phyloP scores from a whole-genome alignment of 192 early-diverging fungal species.

The Coemansia sp. region DNA sequence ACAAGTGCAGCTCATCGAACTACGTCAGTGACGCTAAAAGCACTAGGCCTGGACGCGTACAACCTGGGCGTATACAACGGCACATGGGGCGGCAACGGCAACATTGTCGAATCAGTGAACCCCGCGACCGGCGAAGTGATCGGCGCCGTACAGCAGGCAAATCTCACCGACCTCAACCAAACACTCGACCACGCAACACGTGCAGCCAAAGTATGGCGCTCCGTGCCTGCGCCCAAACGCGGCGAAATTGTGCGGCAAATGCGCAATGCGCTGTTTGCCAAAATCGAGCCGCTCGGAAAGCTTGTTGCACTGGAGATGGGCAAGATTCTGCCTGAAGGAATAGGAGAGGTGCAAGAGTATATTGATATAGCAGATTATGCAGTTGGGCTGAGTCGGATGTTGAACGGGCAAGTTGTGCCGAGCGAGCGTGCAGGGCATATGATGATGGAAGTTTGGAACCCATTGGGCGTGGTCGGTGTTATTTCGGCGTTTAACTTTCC shows the following conservation, averaged over 20 bases:
- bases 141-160: conserved; percentile 71
- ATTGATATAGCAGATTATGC: conserved; percentile 93
- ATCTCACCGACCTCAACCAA: conserved; percentile 60
- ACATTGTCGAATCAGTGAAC: conserved; percentile 63
- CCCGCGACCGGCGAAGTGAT: conserved; percentile 85
- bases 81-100: conserved; percentile 67
- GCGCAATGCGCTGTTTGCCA: conserved; percentile 73
- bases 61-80: conserved; percentile 81
- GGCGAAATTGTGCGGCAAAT: conserved; percentile 90
- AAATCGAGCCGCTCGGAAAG: conserved; percentile 77
- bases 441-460: conserved; percentile 96
- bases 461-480: conserved; percentile 87
- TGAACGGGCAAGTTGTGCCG: conserved; percentile 83
- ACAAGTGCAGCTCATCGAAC: conserved; percentile 21
- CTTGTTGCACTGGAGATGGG: conserved; percentile 93
- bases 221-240: conserved; percentile 79
- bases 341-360: conserved; percentile 96
- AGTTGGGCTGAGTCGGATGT: conserved; percentile 76
- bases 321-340: conserved; percentile 89
- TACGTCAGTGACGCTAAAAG: conserved; percentile 47
- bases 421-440: conserved; percentile 88
- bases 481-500: conserved; percentile 98
- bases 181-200: conserved; percentile 65
- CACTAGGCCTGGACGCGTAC: conserved; percentile 63
- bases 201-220: conserved; percentile 65